Base-by-base conservation (phyloP, 2,329 filamentous ascomycete species). In the Sporothrix humicola region DNA sequence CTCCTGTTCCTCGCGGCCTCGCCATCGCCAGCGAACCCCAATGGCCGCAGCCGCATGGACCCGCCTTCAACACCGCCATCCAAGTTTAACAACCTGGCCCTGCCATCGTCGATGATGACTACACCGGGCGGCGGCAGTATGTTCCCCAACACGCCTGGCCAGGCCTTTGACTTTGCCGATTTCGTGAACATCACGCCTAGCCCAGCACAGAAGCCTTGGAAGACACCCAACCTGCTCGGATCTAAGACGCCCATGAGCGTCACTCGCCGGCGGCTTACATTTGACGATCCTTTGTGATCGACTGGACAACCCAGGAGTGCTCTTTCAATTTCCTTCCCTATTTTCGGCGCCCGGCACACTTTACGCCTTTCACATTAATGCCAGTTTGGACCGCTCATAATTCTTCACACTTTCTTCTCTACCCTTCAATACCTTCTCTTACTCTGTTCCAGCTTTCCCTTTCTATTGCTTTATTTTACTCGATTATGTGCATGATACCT, bases 131-230 rank as follows among this genome's bases (percentile, higher is more conserved):
- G 91, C 56, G 88, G 89, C 75, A 92, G 90, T 78, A 79, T 91
- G 65, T 89, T 90, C 78, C 89, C 92, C 70, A 90, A 89, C 76
- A 98, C 95, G 0, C 95, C 95, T 0, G 91, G 91, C 17, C 92
- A 95, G 79, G 84, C 82, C 66, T 97, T 98, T 82, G 97, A 98
- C 84, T 97, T 98, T 83, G 90, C 94, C 71, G 96, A 99, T 80
- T 99, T 97, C 82, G 92, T 98, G 80, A 98, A 98, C 83, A 95
- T 98, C 81, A 97, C 96, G 7, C 96, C 96, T 0, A 97, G 94
- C 79, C 96, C 96, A 23, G 96, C 94, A 37, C 96, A 98, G 83
- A 93, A 90, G 77, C 88, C 91, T 10, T 98, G 94, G 93, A 93
- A 92, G 81, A 97, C 94, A 0, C 94, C 94, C 12, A 86, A 89